A percentile compares a stretch with the other conserved stretches of the same genome.
Evolutionary conservation across 805 yeast genomes (phyloP).

Genomic region (Zygotorulaspora chibaensis): DNA sequence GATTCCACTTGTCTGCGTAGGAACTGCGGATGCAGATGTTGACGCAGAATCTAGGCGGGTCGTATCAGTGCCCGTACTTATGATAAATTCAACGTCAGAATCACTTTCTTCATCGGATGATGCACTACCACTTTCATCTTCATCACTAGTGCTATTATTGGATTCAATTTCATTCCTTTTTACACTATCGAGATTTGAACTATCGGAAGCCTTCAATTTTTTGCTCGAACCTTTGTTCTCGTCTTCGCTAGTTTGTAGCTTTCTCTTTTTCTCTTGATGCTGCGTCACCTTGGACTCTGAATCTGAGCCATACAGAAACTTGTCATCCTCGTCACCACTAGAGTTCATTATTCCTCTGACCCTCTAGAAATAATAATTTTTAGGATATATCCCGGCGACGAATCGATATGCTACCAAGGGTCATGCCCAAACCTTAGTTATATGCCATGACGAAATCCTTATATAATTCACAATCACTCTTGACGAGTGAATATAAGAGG

Average conservation of each 20-base stretch:
- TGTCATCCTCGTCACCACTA: slow-evolving; percentile 35
- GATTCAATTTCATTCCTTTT: slow-evolving; percentile 19
- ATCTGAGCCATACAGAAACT: slow-evolving; percentile 35
- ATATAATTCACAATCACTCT: no score
- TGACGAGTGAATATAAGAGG: no score
- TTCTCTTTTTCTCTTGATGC: slow-evolving; percentile 17
- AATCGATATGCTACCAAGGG: no score
- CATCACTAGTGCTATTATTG: slow-evolving; percentile 38
- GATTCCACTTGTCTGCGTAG: slow-evolving; percentile 14
- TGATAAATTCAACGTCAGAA: slow-evolving; percentile 80
- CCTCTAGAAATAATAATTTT: neutral
- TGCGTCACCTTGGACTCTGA: slow-evolving; percentile 18
- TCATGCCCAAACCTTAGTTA: no score
- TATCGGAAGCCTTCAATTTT: slow-evolving; percentile 7
- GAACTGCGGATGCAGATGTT: slow-evolving; percentile 15
- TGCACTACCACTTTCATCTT: slow-evolving; percentile 43
- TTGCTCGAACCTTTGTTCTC: slow-evolving; percentile 11
- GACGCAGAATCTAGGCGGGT: slow-evolving; percentile 27
- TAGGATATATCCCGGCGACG: no score
- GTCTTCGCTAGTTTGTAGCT: slow-evolving; percentile 15
- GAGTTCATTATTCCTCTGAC: slow-evolving; percentile 21
- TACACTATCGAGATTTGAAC: slow-evolving; percentile 13
- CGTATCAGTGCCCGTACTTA: slow-evolving; percentile 43
- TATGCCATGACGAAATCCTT: no score
- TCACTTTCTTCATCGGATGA: slow-evolving; percentile 46